Evolutionary conservation across 2,329 filamentous ascomycete species (phyloP).

Genomic region (Verticillium longisporum): DNA sequence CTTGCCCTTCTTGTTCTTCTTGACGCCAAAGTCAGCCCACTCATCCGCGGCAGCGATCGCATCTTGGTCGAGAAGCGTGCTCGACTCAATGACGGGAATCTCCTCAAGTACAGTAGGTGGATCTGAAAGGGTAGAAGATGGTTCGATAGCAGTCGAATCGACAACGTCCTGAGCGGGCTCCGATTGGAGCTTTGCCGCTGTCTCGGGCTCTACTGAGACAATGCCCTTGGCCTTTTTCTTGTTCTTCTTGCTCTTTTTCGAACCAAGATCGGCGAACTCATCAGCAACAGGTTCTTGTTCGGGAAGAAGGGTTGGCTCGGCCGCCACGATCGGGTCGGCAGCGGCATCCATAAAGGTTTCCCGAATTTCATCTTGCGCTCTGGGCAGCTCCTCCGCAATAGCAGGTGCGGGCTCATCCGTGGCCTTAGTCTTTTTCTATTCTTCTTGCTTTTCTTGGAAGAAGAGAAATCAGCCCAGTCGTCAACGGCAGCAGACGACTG

Average conservation of each 20-base stretch:
- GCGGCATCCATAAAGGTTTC: not conserved
- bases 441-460: conserved; percentile 3
- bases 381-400: not conserved
- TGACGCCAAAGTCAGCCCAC: conserved; percentile 2
- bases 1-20: conserved; percentile 19
- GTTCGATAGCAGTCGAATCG: not conserved
- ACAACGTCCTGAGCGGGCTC: not conserved
- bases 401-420: not conserved
- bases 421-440: conserved; percentile 1
- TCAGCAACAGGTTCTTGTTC: not conserved
- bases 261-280: not conserved
- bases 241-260: conserved; percentile 5
- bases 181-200: not conserved
- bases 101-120: not conserved
- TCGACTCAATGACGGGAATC: not conserved
- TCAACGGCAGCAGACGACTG: not conserved
- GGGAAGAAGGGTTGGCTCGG: not conserved
- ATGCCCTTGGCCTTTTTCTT: not conserved
- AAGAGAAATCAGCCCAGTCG: not conserved
- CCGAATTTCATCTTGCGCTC: not conserved
- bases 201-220: not conserved
- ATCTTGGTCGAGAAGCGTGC: not conserved
- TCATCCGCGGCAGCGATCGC: not conserved
- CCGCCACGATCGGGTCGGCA: not conserved
- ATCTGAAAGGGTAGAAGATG: not conserved